These are phyloP conservation scores for Lycium ferocissimum DNA, from an alignment of 257 asterid genomes.

Conservation along the genomic window DNA sequence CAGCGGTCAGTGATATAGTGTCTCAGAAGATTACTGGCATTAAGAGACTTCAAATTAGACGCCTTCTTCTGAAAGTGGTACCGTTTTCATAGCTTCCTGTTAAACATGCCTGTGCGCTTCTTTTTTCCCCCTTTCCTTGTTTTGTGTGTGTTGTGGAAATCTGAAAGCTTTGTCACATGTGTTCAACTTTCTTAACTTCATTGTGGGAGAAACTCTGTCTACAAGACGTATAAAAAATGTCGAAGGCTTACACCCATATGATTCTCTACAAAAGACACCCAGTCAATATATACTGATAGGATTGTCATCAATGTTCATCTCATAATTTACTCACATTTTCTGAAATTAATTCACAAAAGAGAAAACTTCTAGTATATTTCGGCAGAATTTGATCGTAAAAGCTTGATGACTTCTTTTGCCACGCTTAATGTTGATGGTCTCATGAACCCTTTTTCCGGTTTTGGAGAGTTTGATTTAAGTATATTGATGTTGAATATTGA, in stretches of 20 bases:
- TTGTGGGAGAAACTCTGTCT: neutral
- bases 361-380: neutral
- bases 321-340: neutral
- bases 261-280: neutral
- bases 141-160: neutral
- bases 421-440: neutral
- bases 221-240: neutral
- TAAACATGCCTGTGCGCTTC: neutral
- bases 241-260: neutral
- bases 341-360: neutral
- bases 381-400: constrained; percentile 1
- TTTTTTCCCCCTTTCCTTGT: neutral
- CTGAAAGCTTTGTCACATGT: too few species aligned
- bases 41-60: too few species aligned
- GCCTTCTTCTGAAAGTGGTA: too few species aligned
- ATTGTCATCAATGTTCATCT: neutral
- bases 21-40: too few species aligned
- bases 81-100: too few species aligned
- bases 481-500: neutral
- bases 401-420: neutral
- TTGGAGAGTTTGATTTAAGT: neutral
- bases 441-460: neutral
- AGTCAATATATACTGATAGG: neutral
- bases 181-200: too few species aligned
- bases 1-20: too few species aligned